Percentiles rank a stretch among this genome's conserved stretches.
Conservation (phyloP, 2,329 filamentous ascomycete genomes). For the Helotiales sp. region DNA sequence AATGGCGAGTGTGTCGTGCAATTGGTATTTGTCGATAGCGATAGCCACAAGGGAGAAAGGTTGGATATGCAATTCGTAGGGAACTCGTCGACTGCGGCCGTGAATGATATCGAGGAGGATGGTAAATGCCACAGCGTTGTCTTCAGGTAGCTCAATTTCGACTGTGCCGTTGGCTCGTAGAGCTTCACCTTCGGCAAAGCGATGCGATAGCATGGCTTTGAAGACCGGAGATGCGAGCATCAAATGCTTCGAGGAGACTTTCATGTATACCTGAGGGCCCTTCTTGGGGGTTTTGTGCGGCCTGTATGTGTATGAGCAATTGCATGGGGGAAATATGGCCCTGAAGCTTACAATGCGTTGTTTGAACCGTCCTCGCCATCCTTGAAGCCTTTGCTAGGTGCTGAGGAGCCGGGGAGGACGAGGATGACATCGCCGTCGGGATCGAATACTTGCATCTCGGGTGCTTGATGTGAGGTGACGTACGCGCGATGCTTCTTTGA, state of each 20-base stretch:
- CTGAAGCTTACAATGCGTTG: too few relatives aligned
- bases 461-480: too few relatives aligned
- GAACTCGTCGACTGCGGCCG: neutral
- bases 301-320: neutral
- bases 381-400: too few relatives aligned
- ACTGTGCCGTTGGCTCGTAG: conserved; percentile 8
- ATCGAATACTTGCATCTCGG: conserved; percentile 3
- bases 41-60: neutral
- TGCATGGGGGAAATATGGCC: neutral
- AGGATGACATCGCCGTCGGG: conserved; percentile 11
- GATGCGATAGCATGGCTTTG: conserved; percentile 23
- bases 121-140: conserved; percentile 23
- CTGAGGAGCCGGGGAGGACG: neutral
- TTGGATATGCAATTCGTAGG: neutral
- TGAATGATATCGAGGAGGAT: conserved; percentile 36
- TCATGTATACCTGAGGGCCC: neutral
- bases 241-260: conserved; percentile 20
- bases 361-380: too few relatives aligned
- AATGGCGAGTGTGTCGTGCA: neutral
- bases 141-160: conserved; percentile 26
- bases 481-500: too few relatives aligned
- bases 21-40: neutral
- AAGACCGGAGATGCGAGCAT: conserved; percentile 28
- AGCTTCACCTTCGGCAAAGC: conserved; percentile 23
- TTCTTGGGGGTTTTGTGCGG: neutral